phyloP scores from a whole-genome alignment of 495 filamentous ascomycete genomes.

The Annulohypoxylon stygium region DNA sequence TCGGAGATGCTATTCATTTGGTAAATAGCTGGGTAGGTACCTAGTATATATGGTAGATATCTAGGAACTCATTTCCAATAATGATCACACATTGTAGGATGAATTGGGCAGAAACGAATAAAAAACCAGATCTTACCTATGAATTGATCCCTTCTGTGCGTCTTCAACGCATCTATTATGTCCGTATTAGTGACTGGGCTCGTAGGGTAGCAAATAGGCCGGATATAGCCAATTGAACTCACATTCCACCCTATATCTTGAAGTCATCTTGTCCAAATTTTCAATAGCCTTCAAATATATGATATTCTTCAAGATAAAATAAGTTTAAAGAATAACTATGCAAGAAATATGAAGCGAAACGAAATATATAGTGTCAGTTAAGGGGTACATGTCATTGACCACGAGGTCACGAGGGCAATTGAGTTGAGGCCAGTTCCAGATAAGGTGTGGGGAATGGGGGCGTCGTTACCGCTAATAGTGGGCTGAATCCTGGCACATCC shows the following conservation, averaged over 20 bases:
- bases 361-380: constrained; percentile 32
- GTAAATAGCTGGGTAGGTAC: not conserved
- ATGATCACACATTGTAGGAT: constrained; percentile 31
- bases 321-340: constrained; percentile 2
- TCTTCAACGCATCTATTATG: constrained; percentile 83
- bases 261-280: constrained; percentile 73
- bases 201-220: constrained; percentile 9
- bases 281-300: constrained; percentile 12
- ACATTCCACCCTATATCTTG: constrained; percentile 93
- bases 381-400: constrained; percentile 41
- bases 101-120: not conserved
- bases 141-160: constrained; percentile 87
- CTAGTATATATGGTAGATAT: constrained; percentile 16
- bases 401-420: constrained; percentile 26
- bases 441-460: constrained; percentile 34
- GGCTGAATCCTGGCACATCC: constrained; percentile 12
- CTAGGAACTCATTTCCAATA: not conserved
- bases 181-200: constrained; percentile 36
- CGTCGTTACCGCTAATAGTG: constrained; percentile 22
- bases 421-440: constrained; percentile 14
- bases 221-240: constrained; percentile 44
- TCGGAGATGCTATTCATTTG: constrained; percentile 12
- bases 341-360: constrained; percentile 27
- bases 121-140: constrained; percentile 63
- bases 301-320: not conserved